A percentile compares a stretch with the other conserved stretches of the same genome.
These are phyloP conservation scores for Saussurea involucrata DNA, from an alignment of 129 eudicot species.

Conservation along the genomic window DNA sequence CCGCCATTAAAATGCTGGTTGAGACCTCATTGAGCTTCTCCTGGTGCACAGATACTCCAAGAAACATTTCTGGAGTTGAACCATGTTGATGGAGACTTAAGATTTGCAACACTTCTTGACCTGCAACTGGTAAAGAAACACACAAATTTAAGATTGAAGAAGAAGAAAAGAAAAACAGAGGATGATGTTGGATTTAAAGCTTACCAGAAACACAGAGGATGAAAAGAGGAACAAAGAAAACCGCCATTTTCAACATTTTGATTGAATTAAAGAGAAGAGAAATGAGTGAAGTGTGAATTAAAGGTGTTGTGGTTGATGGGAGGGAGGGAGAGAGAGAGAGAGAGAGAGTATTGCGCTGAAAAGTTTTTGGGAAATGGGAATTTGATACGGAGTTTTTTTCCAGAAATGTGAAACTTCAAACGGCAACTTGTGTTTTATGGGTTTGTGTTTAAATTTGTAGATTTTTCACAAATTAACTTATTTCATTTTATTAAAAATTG, in stretches of 20 bases:
- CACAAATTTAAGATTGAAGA: neutral
- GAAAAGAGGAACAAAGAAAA: slow-evolving; percentile 31
- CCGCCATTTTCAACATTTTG: slow-evolving; percentile 39
- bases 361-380: slow-evolving; percentile 29
- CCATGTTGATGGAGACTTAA: slow-evolving; percentile 28
- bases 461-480: neutral
- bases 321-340: neutral
- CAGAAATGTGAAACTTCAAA: slow-evolving; percentile 9
- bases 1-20: slow-evolving; percentile 56
- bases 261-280: neutral
- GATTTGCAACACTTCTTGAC: slow-evolving; percentile 55
- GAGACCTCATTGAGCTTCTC: slow-evolving; percentile 54
- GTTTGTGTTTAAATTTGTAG: neutral
- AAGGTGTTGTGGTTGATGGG: neutral
- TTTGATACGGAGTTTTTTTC: neutral
- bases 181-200: neutral
- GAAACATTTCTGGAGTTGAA: slow-evolving; percentile 5
- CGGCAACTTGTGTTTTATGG: slow-evolving; percentile 15
- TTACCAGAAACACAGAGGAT: slow-evolving; percentile 41
- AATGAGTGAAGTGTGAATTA: neutral
- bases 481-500: too few relatives aligned
- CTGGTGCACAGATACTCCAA: slow-evolving; percentile 41
- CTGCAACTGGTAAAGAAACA: slow-evolving; percentile 32
- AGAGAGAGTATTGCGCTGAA: slow-evolving; percentile 16
- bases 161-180: neutral